Conservation (phyloP, 352 stramenopile species). For the Phytophthora chlamydospora region DNA sequence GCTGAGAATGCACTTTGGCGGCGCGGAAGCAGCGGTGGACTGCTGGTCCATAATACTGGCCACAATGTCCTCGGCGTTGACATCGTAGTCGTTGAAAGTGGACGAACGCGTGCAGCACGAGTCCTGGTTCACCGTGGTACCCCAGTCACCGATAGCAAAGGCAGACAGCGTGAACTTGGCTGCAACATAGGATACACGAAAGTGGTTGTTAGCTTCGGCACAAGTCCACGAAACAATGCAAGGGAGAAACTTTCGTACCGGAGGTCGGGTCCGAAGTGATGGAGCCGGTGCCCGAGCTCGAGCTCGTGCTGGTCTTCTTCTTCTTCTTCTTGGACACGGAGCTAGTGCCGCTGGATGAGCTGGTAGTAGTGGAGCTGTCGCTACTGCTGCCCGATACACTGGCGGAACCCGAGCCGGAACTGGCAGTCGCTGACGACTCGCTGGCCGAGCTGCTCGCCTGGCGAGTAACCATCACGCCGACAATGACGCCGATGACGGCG, state of each 20-base stretch:
- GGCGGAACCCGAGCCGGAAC: conserved; percentile 19
- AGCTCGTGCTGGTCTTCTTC: conserved; percentile 31
- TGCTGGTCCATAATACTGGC: conserved; percentile 57
- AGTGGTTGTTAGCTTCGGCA: conserved; percentile 1
- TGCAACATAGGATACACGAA: conserved; percentile 8
- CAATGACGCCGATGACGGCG: conserved; percentile 50
- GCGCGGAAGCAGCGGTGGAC: conserved; percentile 39
- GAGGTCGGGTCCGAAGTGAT: conserved; percentile 66
- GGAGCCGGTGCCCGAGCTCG: conserved; percentile 23
- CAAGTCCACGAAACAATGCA: not conserved
- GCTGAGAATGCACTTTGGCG: conserved; percentile 67
- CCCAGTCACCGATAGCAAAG: conserved; percentile 72
- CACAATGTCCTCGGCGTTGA: conserved; percentile 58
- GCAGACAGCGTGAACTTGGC: conserved; percentile 48
- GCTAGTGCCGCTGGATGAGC: conserved; percentile 24
- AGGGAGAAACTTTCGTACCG: conserved; percentile 15
- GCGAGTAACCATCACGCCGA: conserved; percentile 47
- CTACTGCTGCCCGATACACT: conserved; percentile 4
- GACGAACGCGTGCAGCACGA: conserved; percentile 54
- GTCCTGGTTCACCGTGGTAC: conserved; percentile 47
- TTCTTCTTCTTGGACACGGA: conserved; percentile 39
- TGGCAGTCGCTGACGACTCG: conserved; percentile 29
- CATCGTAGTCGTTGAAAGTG: conserved; percentile 53
- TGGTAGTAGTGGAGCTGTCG: conserved; percentile 22
- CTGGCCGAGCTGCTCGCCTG: conserved; percentile 32